These are phyloP conservation scores for Zygotorulaspora sp. DNA, from an alignment of 805 yeast genomes.

Conservation along the genomic window DNA sequence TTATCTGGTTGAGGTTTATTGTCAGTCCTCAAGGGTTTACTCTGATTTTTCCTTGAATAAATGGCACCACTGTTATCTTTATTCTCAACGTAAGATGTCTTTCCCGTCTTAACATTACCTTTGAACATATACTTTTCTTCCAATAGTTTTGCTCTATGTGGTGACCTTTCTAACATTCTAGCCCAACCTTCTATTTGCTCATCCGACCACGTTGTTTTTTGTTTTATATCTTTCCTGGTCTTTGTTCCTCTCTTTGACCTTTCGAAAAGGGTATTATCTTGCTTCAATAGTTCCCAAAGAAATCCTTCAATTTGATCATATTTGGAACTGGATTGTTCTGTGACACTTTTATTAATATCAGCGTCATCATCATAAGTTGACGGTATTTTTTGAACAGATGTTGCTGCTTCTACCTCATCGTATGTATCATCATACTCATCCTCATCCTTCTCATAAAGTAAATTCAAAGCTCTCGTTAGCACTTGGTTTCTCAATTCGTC, in stretches of 20 bases:
- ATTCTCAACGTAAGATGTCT: slow-evolving; percentile 31
- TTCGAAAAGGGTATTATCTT: slow-evolving; percentile 46
- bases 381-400: slow-evolving; percentile 16
- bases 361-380: slow-evolving; percentile 15
- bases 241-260: slow-evolving; percentile 48
- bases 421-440: slow-evolving; percentile 83
- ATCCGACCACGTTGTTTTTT: slow-evolving; percentile 66
- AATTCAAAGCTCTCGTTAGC: slow-evolving; percentile 52
- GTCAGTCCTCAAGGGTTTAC: slow-evolving; percentile 1
- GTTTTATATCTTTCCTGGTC: slow-evolving; percentile 48
- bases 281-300: slow-evolving; percentile 53
- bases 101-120: slow-evolving; percentile 37
- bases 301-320: slow-evolving; percentile 48
- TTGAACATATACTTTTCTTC: slow-evolving; percentile 57
- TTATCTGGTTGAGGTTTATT: slow-evolving; percentile 12
- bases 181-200: slow-evolving; percentile 96
- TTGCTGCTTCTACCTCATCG: slow-evolving; percentile 43
- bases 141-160: slow-evolving; percentile 53
- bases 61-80: slow-evolving; percentile 10
- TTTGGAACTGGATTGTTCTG: slow-evolving; percentile 14
- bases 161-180: slow-evolving; percentile 62
- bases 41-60: not conserved
- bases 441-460: slow-evolving; percentile 70
- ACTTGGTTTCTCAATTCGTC: slow-evolving; percentile 55
- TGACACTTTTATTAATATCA: slow-evolving; percentile 10